Percentiles rank a stretch among this genome's conserved stretches.
phyloP scores from a whole-genome alignment of 306 rosid genomes.

The Cyamopsis tetragonoloba region DNA sequence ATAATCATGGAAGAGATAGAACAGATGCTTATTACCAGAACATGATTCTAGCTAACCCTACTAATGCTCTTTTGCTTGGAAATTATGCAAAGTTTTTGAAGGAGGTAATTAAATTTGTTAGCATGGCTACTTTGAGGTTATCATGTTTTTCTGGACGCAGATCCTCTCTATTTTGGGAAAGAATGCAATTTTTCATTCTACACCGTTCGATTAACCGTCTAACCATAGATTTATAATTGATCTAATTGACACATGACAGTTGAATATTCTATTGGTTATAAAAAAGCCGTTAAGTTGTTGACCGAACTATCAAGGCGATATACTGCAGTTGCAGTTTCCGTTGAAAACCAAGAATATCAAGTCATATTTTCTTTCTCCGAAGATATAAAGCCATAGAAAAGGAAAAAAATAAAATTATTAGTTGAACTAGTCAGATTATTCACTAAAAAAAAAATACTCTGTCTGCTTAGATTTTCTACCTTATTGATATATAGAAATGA shows the following conservation, averaged over 20 bases:
- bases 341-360: too few species aligned
- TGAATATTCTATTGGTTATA: too few species aligned
- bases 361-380: constrained; percentile 8
- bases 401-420: neutral
- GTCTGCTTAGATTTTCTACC: neutral
- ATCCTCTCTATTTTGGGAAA: too few species aligned
- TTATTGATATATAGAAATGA: neutral
- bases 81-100: constrained; percentile 84
- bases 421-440: neutral
- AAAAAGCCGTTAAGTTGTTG: too few species aligned
- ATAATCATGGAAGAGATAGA: constrained; percentile 42
- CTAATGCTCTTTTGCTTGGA: constrained; percentile 65
- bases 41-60: constrained; percentile 77
- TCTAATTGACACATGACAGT: too few species aligned
- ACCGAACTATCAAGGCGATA: too few species aligned
- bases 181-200: too few species aligned
- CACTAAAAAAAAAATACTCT: neutral
- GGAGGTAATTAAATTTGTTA: constrained; percentile 44
- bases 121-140: neutral
- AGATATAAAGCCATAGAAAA: neutral
- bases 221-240: too few species aligned
- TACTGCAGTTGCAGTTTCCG: too few species aligned
- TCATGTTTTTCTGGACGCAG: too few species aligned
- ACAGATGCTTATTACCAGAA: constrained; percentile 58
- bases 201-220: too few species aligned